A percentile compares a stretch with the other conserved stretches of the same genome.
Conservation (phyloP, 1,284 basidiomycete genomes). For the Inonotus hispidus region DNA sequence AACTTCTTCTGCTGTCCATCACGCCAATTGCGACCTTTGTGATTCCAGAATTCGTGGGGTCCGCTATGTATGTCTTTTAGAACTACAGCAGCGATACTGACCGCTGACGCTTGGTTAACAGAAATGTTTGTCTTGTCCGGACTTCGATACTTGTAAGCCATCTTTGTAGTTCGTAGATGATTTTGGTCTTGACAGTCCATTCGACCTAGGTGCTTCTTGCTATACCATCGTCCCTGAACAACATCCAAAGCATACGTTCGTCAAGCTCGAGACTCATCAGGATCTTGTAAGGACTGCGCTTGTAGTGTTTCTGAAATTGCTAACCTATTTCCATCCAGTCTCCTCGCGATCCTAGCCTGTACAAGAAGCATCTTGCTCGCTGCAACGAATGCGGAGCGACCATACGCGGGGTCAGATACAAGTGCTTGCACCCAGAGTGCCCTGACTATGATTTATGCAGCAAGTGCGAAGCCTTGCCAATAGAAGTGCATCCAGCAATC, state of each 20-base stretch:
- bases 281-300: constrained; percentile 43
- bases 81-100: constrained; percentile 1
- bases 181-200: no score
- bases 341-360: constrained; percentile 25
- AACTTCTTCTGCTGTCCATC: constrained; percentile 38
- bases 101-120: constrained; percentile 26
- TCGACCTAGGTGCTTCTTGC: constrained; percentile 38
- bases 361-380: constrained; percentile 40
- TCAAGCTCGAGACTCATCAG: constrained; percentile 51
- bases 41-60: constrained; percentile 62
- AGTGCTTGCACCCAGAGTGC: constrained; percentile 82
- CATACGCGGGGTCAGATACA: constrained; percentile 66
- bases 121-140: constrained; percentile 72
- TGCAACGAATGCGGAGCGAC: constrained; percentile 53
- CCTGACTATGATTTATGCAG: constrained; percentile 82
- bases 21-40: constrained; percentile 69
- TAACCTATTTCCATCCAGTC: not conserved
- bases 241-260: constrained; percentile 77
- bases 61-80: constrained; percentile 53
- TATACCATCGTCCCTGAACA: constrained; percentile 65
- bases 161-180: constrained; percentile 17
- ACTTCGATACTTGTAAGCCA: constrained; percentile 66
- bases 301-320: not conserved
- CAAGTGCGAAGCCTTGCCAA: constrained; percentile 76
- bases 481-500: constrained; percentile 64